Evolutionary conservation across 1,284 basidiomycete species (phyloP).

Genomic region (Trametes pubescens): DNA sequence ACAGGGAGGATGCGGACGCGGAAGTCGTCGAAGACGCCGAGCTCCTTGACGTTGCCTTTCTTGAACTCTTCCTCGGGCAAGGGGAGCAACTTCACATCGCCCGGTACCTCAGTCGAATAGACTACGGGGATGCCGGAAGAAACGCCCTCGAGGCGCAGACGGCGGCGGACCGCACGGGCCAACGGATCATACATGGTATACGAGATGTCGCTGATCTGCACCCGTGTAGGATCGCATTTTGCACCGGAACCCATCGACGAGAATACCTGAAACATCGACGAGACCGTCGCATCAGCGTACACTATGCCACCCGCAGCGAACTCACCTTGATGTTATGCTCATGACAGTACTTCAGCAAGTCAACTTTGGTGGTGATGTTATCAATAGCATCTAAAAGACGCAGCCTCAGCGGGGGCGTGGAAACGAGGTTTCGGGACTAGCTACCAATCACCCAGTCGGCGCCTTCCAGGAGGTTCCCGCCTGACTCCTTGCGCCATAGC

Average conservation of each 20-base stretch:
- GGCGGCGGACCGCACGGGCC: constrained; percentile 87
- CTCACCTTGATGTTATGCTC: constrained; percentile 75
- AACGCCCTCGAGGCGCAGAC: constrained; percentile 77
- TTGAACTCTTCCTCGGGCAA: constrained; percentile 92
- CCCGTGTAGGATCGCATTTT: constrained; percentile 93
- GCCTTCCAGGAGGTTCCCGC: constrained; percentile 77
- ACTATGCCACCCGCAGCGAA: constrained; percentile 15
- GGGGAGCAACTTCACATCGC: constrained; percentile 89
- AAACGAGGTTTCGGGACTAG: constrained; percentile 21
- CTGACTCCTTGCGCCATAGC: constrained; percentile 83
- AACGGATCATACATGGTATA: constrained; percentile 95
- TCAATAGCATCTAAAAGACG: constrained; percentile 85
- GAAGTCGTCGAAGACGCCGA: constrained; percentile 94
- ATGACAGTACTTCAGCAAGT: constrained; percentile 86
- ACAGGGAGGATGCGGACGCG: constrained; percentile 91
- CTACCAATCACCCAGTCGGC: constrained; percentile 90
- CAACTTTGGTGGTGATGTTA: constrained; percentile 95
- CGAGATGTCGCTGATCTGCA: constrained; percentile 96
- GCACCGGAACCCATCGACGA: constrained; percentile 99
- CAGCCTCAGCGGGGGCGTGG: constrained; percentile 8
- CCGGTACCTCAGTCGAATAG: constrained; percentile 94
- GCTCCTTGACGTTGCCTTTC: constrained; percentile 90
- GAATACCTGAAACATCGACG: constrained; percentile 70
- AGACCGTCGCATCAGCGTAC: background rate
- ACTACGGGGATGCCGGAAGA: constrained; percentile 89